Base-by-base conservation (phyloP, 169 alveolate genomes). In the Fabrea salina region DNA sequence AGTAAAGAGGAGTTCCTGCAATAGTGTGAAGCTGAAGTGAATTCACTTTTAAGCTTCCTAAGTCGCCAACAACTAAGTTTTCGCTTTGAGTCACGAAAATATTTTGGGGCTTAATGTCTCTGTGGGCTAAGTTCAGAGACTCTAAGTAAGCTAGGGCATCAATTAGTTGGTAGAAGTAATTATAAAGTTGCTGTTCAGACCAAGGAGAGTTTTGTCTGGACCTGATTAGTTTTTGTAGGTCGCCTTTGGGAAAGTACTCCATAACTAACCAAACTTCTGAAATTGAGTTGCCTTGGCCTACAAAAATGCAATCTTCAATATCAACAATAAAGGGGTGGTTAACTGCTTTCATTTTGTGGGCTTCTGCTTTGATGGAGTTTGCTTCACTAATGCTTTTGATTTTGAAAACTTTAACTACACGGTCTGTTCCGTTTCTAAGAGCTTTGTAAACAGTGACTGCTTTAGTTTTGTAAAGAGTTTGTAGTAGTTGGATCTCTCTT, bases 71-170 rank as follows among this genome's bases (percentile, higher is more conserved):
- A n/a, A n/a, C n/a, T 37, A 40, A 4, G 19, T 7, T 30, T 0
- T 56, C 75, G 19, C 41, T 25, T 19, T 64, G 7, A 35, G 33
- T n/a, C 4, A 70, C 25, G 0, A 70, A 49, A 49, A 70, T 70
- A 49, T 70, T 70, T 33, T 50, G 50, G 16, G 79, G 79, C 25
- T 70, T 70, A 16, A 70, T 70, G 25, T 70, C 68, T 70, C 79
- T 70, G 49, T 70, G 79, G 22, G 51, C 22, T 13, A 70, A n/a
- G 4, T 27, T 43, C 35, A 27, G 1, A 25, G 27, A 30, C 22
- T 70, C 50, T 13, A 70, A 22, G 3, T 27, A 70, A 33, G 67
- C 13, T 16, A 43, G 16, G 4, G 33, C 75, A 16, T 40, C 75
- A 8, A 64, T 40, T 0, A 40, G 57, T 1, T 33, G 51, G 16